Conservation (phyloP, 306 rosid genomes). For the Corylus avellana region DNA sequence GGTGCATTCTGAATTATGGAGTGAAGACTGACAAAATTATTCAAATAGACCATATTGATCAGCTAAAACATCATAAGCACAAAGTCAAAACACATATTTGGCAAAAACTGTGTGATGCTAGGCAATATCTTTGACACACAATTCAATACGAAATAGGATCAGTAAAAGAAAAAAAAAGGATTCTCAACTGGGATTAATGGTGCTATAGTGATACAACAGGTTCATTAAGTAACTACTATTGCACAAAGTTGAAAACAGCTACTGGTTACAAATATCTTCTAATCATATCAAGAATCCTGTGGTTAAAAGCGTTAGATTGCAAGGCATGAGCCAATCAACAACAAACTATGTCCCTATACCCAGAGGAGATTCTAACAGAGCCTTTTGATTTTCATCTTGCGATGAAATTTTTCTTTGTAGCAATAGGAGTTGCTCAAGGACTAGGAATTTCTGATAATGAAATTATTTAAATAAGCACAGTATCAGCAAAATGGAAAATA, state of each 20-base stretch:
- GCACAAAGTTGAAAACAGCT: neutral
- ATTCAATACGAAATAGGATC: neutral
- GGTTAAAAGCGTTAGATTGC: neutral
- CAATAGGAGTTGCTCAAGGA: neutral
- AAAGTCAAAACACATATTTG: conserved; percentile 13
- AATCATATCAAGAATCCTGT: neutral
- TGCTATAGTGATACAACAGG: neutral
- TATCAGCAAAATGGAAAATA: neutral
- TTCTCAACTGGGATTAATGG: neutral
- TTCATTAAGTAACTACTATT: neutral
- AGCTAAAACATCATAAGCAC: conserved; percentile 4
- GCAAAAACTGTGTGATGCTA: neutral
- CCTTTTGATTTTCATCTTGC: neutral
- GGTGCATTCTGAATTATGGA: conserved; percentile 13
- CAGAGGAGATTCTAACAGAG: neutral
- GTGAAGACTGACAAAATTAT: neutral
- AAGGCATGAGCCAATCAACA: neutral
- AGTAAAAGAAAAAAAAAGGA: neutral
- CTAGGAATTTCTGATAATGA: neutral
- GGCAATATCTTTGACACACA: conserved; percentile 20
- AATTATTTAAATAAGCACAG: neutral
- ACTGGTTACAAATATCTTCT: neutral
- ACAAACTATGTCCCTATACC: neutral
- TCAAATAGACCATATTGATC: neutral
- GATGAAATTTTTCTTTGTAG: neutral